Conservation (phyloP, 2,329 filamentous ascomycete species). For the Arthrobotrys iridis region DNA sequence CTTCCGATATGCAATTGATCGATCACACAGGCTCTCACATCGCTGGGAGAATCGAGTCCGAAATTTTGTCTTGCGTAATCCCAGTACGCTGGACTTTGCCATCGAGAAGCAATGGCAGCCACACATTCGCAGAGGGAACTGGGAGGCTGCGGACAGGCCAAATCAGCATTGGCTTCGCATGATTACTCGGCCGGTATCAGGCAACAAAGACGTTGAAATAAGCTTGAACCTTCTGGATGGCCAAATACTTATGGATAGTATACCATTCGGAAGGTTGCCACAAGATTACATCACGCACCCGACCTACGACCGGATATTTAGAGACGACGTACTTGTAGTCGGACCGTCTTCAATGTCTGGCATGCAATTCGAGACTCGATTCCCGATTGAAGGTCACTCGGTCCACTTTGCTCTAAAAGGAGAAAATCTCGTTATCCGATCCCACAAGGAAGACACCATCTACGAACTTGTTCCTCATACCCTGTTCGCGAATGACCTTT, state of each 20-base stretch:
- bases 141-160: slow-evolving; percentile 56
- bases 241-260: slow-evolving; percentile 67
- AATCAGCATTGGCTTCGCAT: slow-evolving; percentile 61
- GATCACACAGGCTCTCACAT: slow-evolving; percentile 45
- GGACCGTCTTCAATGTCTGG: slow-evolving; percentile 60
- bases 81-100: slow-evolving; percentile 56
- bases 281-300: slow-evolving; percentile 62
- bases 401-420: slow-evolving; percentile 57
- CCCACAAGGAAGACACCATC: slow-evolving; percentile 34
- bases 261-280: slow-evolving; percentile 65
- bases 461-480: slow-evolving; percentile 60
- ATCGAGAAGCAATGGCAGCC: slow-evolving; percentile 58
- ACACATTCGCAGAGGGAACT: slow-evolving; percentile 57
- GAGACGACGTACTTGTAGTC: slow-evolving; percentile 61
- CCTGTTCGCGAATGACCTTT: slow-evolving; percentile 59
- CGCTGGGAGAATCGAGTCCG: slow-evolving; percentile 53
- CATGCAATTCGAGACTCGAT: slow-evolving; percentile 61
- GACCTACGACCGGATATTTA: slow-evolving; percentile 65
- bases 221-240: slow-evolving; percentile 67
- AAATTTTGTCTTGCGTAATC: slow-evolving; percentile 52
- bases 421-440: slow-evolving; percentile 60
- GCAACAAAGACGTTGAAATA: slow-evolving; percentile 29
- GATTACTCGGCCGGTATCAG: slow-evolving; percentile 37
- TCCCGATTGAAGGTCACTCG: slow-evolving; percentile 32
- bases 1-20: slow-evolving; percentile 39